Evolutionary conservation across 148 eudicot species (phyloP), one percentile per base, ranked within the genome.

Genomic region (Silene conica): DNA sequence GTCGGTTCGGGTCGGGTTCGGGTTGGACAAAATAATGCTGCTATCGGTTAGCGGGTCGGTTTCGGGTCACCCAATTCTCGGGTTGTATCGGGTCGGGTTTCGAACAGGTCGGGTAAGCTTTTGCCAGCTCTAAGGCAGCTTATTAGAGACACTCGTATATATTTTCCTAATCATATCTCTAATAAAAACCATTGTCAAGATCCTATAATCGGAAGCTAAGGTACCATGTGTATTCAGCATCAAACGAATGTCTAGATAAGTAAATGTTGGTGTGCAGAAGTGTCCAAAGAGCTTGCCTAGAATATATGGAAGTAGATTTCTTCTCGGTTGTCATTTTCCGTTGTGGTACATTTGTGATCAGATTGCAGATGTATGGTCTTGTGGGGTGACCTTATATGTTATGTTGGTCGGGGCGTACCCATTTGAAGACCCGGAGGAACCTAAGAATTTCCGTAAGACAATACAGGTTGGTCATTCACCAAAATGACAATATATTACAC

Each of bases 281-380:
- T 48, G 14, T 48, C 3, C 15, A 48, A 8, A 6, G 22, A 68
- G 56, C 3, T 67, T 67, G 71, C 48, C 4, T 18, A 34, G 3
- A 65, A 16, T 34, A 31, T 26, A 26, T 2, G 2, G 28, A 15
- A 20, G 23, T 34, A 34, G 50, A n/a, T 38, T 45, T 38, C 50
- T 38, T 66, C 50, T 66, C 52, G 38, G 70, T 41, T 66, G 25
- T 46, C 59, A 61, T 62, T n/a, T 59, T 43, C 50, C 43, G 25
- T 46, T 73, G 1, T 21, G 71, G 20, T 63, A 13, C 16, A 5
- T 66, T 28, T 31, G 23, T 23, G 26, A 67, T 69, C 81, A 91
- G 98, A 87, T 91, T 67, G 97, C 98, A 70, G 97, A 91, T 83
- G 98, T 93, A 70, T 93, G 97, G 98, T 91, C 97, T 72, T 93